Evolutionary conservation across 176 grass and related monocot genomes (phyloP), one percentile per base, ranked within the genome.

Genomic region (Avena atlantica): DNA sequence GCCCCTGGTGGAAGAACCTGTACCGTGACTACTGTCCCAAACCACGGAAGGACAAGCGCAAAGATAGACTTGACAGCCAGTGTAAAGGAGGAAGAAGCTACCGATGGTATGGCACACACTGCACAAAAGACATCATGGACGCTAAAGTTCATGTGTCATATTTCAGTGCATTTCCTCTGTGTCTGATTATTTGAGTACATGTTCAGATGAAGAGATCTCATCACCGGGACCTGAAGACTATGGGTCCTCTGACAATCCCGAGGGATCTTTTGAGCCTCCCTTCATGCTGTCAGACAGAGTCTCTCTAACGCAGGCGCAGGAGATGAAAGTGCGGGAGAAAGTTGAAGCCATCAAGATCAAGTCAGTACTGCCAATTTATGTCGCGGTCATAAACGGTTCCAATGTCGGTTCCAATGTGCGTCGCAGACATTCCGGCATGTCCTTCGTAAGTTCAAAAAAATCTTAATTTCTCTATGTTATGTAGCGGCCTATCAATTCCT

Each of bases 281-380:
- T 86, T 86, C 52, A 16, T 90, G 19, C 1, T 86, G 50, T 10
- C 83, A 77, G 13, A 20, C 6, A 81, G 15, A 63, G 2, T 9
- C 3, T 7, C 5, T 73, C 57, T 85, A 74, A 73, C 82, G 72
- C 12, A 13, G 79, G 37, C 67, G 24, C 88, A 90, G 12, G 57
- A 86, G 78, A 76, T 49, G 42, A 86, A 51, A 13, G 71, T 90
- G 20, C 8, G 37, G 37, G 24, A 86, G 70, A 69, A 49, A 86
- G 78, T 82, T 27, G 12, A 29, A 71, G 17, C 71, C 21, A 82
- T 86, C 11, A 34, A 49, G 14, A 82, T 86, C 11, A 34, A 49
- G 10, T 83, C 83, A 1, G 7, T 49, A 70, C 2, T 53, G 15
- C 79, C 84, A 8, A 2, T 90, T 78, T 90, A 81, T 27, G 88